Conservation (phyloP, 2,329 filamentous ascomycete species). For the Calonectria pauciramosa region DNA sequence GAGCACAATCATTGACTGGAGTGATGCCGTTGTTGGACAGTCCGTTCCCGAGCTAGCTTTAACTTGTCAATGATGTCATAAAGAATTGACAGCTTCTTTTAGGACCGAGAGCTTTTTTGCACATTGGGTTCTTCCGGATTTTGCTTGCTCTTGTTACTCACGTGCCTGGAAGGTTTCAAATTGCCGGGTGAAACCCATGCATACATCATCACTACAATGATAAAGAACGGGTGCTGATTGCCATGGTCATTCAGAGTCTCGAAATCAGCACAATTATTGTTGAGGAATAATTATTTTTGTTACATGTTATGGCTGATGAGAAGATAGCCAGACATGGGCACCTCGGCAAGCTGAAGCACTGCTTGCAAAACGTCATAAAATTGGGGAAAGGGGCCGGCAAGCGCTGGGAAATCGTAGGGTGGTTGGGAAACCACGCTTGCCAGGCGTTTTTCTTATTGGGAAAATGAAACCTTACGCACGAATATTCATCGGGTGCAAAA, state of each 20-base stretch:
- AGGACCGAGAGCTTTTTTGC: neutral
- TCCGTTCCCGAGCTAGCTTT: neutral
- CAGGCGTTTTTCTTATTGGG: neutral
- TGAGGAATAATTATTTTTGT: no score
- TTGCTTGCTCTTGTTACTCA: neutral
- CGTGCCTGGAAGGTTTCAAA: neutral
- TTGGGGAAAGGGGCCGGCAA: no score
- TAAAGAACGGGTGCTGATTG: no score
- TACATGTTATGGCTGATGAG: no score
- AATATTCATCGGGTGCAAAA: neutral
- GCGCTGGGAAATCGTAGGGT: no score
- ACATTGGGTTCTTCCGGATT: neutral
- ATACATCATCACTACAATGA: no score
- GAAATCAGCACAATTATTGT: no score
- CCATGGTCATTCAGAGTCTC: no score
- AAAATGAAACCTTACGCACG: neutral
- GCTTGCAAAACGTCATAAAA: no score
- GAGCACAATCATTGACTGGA: neutral
- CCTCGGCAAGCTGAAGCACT: no score
- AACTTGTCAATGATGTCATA: neutral
- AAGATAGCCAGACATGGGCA: no score
- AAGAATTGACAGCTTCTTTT: neutral
- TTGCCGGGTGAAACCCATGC: neutral
- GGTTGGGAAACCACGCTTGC: neutral
- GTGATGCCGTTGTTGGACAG: neutral